Evolutionary conservation across 2,329 filamentous ascomycete species (phyloP), one percentile per base, ranked within the genome.

Genomic region (Cladosporium sp.): DNA sequence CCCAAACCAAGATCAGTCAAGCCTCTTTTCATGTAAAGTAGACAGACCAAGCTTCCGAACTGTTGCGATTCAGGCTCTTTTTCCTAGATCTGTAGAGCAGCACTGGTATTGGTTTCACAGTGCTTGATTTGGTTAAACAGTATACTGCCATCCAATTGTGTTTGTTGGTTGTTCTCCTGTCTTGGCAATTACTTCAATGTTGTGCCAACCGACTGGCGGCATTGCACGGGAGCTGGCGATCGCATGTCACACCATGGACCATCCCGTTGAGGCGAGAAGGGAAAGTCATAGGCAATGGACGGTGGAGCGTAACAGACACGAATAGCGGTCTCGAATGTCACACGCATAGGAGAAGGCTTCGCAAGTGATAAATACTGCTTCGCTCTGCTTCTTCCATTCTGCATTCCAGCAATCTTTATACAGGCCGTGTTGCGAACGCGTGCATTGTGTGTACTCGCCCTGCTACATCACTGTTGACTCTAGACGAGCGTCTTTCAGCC

Each of bases 1-100:
- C 28, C 37, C 36, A 19, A 6, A 3, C 37, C 50, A 1, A 34
- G 17, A 53, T 22, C 36, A 42, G 37, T 10, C 37, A 53, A 53
- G 50, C 24, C 50, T 42, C 22, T 55, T 24, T n/a, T 47, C 52
- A 55, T 25, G 15, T 55, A 55, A 40, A 55, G 40, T 55, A 37
- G 32, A n/a, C 36, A 13, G 22, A 10, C n/a, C 7, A 39, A 51
- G 48, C 48, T 37, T 51, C 12, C 15, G 34, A 32, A 13, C 20
- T 35, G 13, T 3, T 10, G 19, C 52, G 40, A 47, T 22, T 55
- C 52, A 47, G 25, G 20, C 40, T 28, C 36, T 12, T 22, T 17
- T 44, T 45, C 32, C 40, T 36, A 55, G 22, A 36, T 36, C 32
- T 53, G 40, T 15, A 36, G 52, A 55, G 47, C 52, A 47, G 36